These are phyloP conservation scores for Raphanus raphanistrum DNA, from an alignment of 345 rosid species.

Conservation along the genomic window DNA sequence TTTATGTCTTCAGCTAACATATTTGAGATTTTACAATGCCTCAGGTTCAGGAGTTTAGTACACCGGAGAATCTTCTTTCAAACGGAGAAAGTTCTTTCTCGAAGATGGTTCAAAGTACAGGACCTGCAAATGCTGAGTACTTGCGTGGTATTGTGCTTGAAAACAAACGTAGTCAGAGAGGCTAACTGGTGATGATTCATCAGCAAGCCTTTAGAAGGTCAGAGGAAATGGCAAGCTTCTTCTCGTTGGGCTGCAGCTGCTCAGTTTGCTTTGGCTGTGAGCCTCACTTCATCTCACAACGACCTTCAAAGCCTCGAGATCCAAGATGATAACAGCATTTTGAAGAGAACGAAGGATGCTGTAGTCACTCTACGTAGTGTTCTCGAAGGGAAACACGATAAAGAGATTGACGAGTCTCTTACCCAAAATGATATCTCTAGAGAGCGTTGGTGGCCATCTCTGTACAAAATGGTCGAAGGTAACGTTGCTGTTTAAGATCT, in stretches of 20 bases:
- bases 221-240: conserved; percentile 71
- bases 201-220: conserved; percentile 59
- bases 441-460: conserved; percentile 91
- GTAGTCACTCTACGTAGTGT: conserved; percentile 70
- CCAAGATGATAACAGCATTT: conserved; percentile 55
- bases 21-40: neutral
- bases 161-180: conserved; percentile 33
- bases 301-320: conserved; percentile 60
- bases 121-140: conserved; percentile 92
- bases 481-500: neutral
- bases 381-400: conserved; percentile 76
- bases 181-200: conserved; percentile 22
- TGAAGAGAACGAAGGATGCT: conserved; percentile 76
- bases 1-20: neutral
- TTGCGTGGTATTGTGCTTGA: conserved; percentile 70
- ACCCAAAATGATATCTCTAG: conserved; percentile 49
- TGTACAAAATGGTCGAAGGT: conserved; percentile 91
- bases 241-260: conserved; percentile 90
- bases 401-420: conserved; percentile 57
- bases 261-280: conserved; percentile 64
- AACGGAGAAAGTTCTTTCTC: conserved; percentile 82
- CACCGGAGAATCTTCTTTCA: conserved; percentile 75
- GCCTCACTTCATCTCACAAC: conserved; percentile 70
- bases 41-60: conserved; percentile 85
- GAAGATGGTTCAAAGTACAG: conserved; percentile 96